phyloP scores from a whole-genome alignment of 768 basidiomycete genomes.

The Hemileccinum impolitum region DNA sequence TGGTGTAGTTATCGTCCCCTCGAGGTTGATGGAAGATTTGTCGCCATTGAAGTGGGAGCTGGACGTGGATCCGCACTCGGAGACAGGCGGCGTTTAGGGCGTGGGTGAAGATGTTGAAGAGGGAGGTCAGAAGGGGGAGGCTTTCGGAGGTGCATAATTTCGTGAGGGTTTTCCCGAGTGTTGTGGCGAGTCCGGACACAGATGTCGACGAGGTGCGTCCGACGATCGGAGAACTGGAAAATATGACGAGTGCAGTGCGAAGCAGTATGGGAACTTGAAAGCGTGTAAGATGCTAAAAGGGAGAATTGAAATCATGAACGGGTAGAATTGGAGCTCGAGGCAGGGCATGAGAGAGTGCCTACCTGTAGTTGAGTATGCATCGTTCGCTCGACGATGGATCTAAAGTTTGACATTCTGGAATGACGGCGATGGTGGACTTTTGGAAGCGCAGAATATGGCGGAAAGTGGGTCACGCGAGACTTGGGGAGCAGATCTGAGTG shows the following conservation, averaged over 20 bases:
- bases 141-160: constrained; percentile 1
- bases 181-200: not conserved
- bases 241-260: constrained; percentile 7
- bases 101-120: constrained; percentile 12
- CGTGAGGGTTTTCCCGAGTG: constrained; percentile 6
- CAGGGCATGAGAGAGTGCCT: no score
- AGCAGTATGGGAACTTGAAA: constrained; percentile 3
- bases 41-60: constrained; percentile 9
- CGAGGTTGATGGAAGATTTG: not conserved
- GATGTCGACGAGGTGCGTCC: not conserved
- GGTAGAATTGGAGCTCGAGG: not conserved
- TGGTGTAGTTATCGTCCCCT: constrained; percentile 19
- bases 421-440: not conserved
- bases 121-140: not conserved
- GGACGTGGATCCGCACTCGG: constrained; percentile 10
- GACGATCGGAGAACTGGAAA: constrained; percentile 10
- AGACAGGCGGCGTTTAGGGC: constrained; percentile 17
- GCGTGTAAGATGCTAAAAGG: constrained; percentile 1
- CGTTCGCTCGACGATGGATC: constrained; percentile 10
- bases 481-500: not conserved
- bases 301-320: not conserved
- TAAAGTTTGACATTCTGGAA: constrained; percentile 4
- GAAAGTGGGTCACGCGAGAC: not conserved
- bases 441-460: not conserved
- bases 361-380: constrained; percentile 10